A percentile compares a stretch with the other conserved stretches of the same genome.
These are phyloP conservation scores for Dendrobium huoshanense DNA, from an alignment of 106 monocot species.

Conservation along the genomic window DNA sequence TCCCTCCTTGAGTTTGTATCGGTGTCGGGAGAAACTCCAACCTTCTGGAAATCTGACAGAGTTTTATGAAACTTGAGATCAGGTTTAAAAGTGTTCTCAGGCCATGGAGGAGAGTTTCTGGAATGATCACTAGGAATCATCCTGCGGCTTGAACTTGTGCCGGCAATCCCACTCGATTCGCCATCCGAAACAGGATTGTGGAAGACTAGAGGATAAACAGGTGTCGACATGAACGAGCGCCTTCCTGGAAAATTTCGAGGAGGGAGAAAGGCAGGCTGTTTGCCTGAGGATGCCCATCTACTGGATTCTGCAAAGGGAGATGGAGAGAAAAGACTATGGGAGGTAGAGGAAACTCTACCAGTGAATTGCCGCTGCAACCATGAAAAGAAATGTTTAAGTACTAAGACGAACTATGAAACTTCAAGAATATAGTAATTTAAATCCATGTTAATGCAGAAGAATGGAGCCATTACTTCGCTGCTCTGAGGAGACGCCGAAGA, in stretches of 20 bases:
- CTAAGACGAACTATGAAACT: neutral
- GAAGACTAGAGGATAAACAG: slow-evolving; percentile 73
- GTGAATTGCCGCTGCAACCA: slow-evolving; percentile 37
- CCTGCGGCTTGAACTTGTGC: slow-evolving; percentile 24
- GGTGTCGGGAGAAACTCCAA: slow-evolving; percentile 50
- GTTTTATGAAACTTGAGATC: slow-evolving; percentile 62
- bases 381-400: slow-evolving; percentile 1
- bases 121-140: slow-evolving; percentile 13
- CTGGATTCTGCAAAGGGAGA: slow-evolving; percentile 59
- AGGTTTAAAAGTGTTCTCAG: slow-evolving; percentile 33
- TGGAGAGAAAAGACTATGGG: slow-evolving; percentile 57
- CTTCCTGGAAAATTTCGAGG: slow-evolving; percentile 44
- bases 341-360: slow-evolving; percentile 28
- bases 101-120: slow-evolving; percentile 32
- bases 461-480: slow-evolving; percentile 39
- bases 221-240: slow-evolving; percentile 94
- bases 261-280: slow-evolving; percentile 34
- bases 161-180: slow-evolving; percentile 29
- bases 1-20: slow-evolving; percentile 52
- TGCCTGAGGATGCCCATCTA: slow-evolving; percentile 50
- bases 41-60: slow-evolving; percentile 43
- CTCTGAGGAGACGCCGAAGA: slow-evolving; percentile 25
- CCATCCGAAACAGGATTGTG: slow-evolving; percentile 67
- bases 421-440: neutral
- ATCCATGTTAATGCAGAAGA: neutral